These are phyloP conservation scores for Lunasporangiospora selenospora DNA, from an alignment of 192 early-diverging fungal species.

Conservation along the genomic window DNA sequence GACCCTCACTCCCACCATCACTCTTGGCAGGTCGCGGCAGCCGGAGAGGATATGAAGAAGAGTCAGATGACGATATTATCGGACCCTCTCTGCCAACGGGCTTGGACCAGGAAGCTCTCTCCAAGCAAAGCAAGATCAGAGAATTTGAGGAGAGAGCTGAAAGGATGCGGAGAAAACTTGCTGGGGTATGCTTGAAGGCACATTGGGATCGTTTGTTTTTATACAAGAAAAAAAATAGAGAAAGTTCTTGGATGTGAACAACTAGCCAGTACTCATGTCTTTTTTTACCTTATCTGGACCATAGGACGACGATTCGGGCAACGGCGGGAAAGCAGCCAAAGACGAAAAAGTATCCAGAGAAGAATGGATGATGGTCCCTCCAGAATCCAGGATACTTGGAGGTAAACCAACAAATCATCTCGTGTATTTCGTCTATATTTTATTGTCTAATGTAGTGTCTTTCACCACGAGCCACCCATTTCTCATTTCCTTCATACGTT, in stretches of 20 bases:
- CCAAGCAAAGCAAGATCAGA: constrained; percentile 36
- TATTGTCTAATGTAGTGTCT: too few relatives aligned
- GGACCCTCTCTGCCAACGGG: constrained; percentile 46
- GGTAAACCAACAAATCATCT: constrained; percentile 6
- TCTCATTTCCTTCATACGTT: background rate
- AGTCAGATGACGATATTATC: constrained; percentile 48
- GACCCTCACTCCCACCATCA: constrained; percentile 35
- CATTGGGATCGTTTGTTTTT: background rate
- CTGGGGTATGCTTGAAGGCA: constrained; percentile 18
- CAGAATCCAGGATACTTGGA: constrained; percentile 51
- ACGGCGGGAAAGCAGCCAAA: constrained; percentile 7
- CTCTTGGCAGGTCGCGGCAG: background rate
- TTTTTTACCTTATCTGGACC: background rate
- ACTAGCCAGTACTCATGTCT: background rate
- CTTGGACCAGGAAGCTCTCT: constrained; percentile 21
- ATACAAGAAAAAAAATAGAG: background rate
- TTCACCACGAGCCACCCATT: too few relatives aligned
- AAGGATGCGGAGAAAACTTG: constrained; percentile 48
- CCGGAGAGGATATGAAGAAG: constrained; percentile 8
- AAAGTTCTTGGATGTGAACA: too few relatives aligned
- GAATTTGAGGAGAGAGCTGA: constrained; percentile 51
- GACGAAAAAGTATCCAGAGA: constrained; percentile 46
- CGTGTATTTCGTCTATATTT: background rate
- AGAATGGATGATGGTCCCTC: constrained; percentile 70
- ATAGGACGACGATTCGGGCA: too few relatives aligned